Base-by-base conservation (phyloP, 2,329 filamentous ascomycete genomes). In the Fusarium virguliforme region DNA sequence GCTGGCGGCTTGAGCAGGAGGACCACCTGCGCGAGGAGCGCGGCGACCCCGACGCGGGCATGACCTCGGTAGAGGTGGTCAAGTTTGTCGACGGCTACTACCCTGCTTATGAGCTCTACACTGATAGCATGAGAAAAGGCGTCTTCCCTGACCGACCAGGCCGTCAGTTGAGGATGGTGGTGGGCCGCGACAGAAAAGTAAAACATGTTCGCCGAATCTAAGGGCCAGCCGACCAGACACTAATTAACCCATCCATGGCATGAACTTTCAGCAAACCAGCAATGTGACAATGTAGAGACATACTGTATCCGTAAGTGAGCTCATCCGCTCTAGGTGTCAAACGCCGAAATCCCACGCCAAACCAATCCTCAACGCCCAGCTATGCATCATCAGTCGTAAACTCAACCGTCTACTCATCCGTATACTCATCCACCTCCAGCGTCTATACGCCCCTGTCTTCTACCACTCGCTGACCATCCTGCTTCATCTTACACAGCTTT, bases 1-100 rank as follows among this genome's bases (percentile, higher is more conserved):
- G 87, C 67, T 97, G 95, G 95, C 89, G 94, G 13, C 83, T 90
- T 73, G 86, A 97, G 82, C 94, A 97, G 81, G 94, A 97, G 81
- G 87, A 87, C 53, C 87, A 87, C 64, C 84, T 97, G 74, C 88
- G 92, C 26, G 83, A 83, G 8, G 81, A 85, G 24, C 92, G 88
- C 71, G 94, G 92, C 8, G 80, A 82, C 48, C 76, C 79, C 22
- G 72, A 73, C 15, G 87, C 85, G 0, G 94, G 94, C 32, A 97
- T 97, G 95, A 92, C 89, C 1, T 91, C 93, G 73, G 91, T 94
- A 62, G 88, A 95, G 79, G 93, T 97, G 46, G 85, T 89, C 62
- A 84, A 86, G 51, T 97, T 97, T 79, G 92, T 90, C 32, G 87
- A 89, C 68, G 87, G 85, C 1, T 90, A 93, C 79, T 93, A 90